These are phyloP conservation scores for Penicillium simplicissimum DNA, from an alignment of 495 filamentous ascomycete species.

Conservation along the genomic window DNA sequence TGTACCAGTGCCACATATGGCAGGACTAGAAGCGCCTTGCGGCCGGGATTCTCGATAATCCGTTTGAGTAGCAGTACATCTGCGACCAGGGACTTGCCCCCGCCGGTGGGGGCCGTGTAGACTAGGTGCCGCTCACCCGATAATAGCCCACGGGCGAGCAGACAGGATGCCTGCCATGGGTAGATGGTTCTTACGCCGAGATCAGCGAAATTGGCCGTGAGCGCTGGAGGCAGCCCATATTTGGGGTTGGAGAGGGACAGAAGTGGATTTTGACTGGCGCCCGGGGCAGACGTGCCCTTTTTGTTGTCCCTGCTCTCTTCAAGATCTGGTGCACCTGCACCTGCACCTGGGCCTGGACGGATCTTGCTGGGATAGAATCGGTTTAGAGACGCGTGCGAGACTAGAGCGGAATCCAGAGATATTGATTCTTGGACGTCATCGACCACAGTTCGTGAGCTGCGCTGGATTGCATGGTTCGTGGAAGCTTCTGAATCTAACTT, in stretches of 20 bases:
- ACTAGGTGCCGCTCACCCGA: conserved; percentile 68
- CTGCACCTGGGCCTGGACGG: conserved; percentile 29
- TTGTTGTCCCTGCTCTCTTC: conserved; percentile 48
- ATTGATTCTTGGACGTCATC: conserved; percentile 24
- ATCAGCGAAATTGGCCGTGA: conserved; percentile 64
- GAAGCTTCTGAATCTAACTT: not conserved
- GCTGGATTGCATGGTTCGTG: conserved; percentile 3
- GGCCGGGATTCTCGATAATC: conserved; percentile 62
- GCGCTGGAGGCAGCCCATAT: conserved; percentile 61
- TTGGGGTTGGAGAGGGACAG: conserved; percentile 61
- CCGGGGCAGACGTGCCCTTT: conserved; percentile 45
- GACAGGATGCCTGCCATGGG: conserved; percentile 80
- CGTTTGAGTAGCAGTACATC: conserved; percentile 75
- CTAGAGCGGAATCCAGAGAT: conserved; percentile 29
- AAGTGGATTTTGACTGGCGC: conserved; percentile 55
- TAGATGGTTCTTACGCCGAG: conserved; percentile 72
- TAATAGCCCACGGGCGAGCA: conserved; percentile 67
- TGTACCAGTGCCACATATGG: conserved; percentile 83
- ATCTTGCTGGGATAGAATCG: conserved; percentile 45
- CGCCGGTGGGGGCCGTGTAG: conserved; percentile 83
- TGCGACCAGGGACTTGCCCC: conserved; percentile 77
- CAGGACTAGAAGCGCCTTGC: conserved; percentile 76
- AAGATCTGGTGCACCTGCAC: conserved; percentile 19
- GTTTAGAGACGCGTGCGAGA: conserved; percentile 27
- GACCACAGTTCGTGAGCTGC: conserved; percentile 9